These are phyloP conservation scores for Pezizomycotina sp. DNA, from an alignment of 2,329 filamentous ascomycete species.

Conservation along the genomic window DNA sequence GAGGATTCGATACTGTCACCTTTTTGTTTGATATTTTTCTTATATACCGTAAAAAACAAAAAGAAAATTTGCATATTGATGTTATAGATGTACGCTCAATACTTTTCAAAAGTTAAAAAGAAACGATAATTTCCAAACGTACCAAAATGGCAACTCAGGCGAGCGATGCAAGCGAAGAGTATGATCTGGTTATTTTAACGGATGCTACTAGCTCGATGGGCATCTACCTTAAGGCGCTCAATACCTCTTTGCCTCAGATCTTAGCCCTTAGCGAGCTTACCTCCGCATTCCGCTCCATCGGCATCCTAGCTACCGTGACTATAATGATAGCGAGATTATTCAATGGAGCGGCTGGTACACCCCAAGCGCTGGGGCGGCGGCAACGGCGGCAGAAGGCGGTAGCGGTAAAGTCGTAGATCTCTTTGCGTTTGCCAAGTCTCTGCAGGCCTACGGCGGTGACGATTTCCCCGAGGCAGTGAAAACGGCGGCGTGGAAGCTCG, in stretches of 20 bases:
- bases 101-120: too few relatives aligned
- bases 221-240: conserved; percentile 32
- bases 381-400: conserved; percentile 25
- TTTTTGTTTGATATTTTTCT: too few relatives aligned
- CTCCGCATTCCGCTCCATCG: conserved; percentile 36
- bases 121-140: too few relatives aligned
- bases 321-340: conserved; percentile 28
- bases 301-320: conserved; percentile 39
- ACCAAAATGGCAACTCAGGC: conserved; percentile 6
- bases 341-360: conserved; percentile 38
- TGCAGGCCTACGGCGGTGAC: conserved; percentile 28
- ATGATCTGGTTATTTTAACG: conserved; percentile 35
- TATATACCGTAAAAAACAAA: too few relatives aligned
- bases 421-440: conserved; percentile 28
- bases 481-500: conserved; percentile 35
- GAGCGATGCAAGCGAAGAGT: conserved; percentile 19
- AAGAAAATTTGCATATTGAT: too few relatives aligned
- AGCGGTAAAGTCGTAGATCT: conserved; percentile 24
- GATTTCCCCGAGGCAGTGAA: conserved; percentile 37
- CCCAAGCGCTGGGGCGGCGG: conserved; percentile 15
- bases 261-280: conserved; percentile 36
- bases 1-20: too few relatives aligned
- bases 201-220: conserved; percentile 36
- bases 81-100: too few relatives aligned
- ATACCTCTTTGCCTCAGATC: conserved; percentile 36